Evolutionary conservation across 192 early-diverging fungal genomes (phyloP), one percentile per base, ranked within the genome.

Genomic region (Gigaspora rosea): DNA sequence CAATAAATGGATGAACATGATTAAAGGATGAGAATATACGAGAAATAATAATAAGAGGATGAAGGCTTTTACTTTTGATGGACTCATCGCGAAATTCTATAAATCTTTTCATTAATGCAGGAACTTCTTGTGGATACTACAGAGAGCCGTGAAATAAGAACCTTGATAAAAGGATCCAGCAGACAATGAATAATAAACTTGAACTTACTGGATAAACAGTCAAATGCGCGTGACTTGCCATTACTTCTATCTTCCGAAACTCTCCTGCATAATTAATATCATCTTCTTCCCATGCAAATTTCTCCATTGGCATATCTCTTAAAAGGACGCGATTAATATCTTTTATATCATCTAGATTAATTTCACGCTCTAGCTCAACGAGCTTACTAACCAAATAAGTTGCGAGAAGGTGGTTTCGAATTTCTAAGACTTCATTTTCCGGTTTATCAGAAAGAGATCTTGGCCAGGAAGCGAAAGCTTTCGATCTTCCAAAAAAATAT

Each of bases 141-240:
- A 73, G 1, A 59, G 6, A 22, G 0, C 10, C n/a, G n/a, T n/a
- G n/a, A n/a, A n/a, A n/a, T n/a, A n/a, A n/a, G n/a, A n/a, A n/a
- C n/a, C n/a, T 12, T n/a, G 6, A 59, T 46, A 73, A 58, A 36
- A 6, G 6, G 46, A 73, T 70, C 16, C 27, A 12, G n/a, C 15
- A 58, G 18, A 58, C 16, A 0, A 35, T 6, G 49, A 50, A 50
- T 50, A 35, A 61, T 18, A 73, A 73, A 35, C 71, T 72, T 56
- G 22, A 72, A 72, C 71, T 72, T 41, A 73, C 71, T 18, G 27
- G 50, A 68, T 73, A 56, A 57, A 73, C 3, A n/a, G n/a, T n/a
- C n/a, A n/a, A n/a, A n/a, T n/a, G n/a, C n/a, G n/a, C n/a, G n/a
- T n/a, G n/a, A n/a, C n/a, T n/a, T n/a, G n/a, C n/a, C n/a, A 15